A percentile compares a stretch with the other conserved stretches of the same genome.
phyloP scores from a whole-genome alignment of 129 eudicot species.

The Mikania micrantha region DNA sequence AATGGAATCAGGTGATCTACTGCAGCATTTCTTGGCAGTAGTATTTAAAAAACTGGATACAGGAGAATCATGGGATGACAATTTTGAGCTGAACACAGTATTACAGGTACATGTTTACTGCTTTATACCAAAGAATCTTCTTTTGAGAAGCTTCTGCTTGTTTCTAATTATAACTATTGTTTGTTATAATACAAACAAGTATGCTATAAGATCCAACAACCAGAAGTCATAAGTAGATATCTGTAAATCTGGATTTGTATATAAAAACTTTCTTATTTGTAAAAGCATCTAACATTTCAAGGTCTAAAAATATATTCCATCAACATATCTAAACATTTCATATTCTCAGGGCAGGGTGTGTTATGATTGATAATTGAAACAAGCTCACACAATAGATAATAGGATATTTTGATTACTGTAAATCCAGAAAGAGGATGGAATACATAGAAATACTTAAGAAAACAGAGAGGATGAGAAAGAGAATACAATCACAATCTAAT shows the following conservation, averaged over 20 bases:
- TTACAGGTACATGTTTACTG: conserved; percentile 54
- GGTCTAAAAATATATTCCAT: background rate
- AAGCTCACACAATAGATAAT: too few species aligned
- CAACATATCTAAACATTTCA: background rate
- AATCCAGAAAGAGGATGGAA: too few species aligned
- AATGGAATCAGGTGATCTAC: conserved; percentile 71
- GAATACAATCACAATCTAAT: too few species aligned
- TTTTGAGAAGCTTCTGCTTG: background rate
- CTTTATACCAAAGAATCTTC: background rate
- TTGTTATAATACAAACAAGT: background rate
- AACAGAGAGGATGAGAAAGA: too few species aligned
- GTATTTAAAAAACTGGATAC: conserved; percentile 78
- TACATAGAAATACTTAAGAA: too few species aligned
- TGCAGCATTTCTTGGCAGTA: conserved; percentile 86
- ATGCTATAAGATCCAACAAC: background rate
- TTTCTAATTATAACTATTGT: background rate
- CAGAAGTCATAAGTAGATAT: background rate
- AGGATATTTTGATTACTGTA: too few species aligned
- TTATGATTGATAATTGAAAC: too few species aligned
- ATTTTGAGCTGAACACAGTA: conserved; percentile 86
- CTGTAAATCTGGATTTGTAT: background rate
- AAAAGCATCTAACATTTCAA: background rate
- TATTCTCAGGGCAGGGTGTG: too few species aligned
- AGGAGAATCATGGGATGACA: conserved; percentile 96
- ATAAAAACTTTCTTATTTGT: background rate